A percentile compares a stretch with the other conserved stretches of the same genome.
These are phyloP conservation scores for Fusarium subtropicale DNA, from an alignment of 2,329 filamentous ascomycete genomes.

Conservation along the genomic window DNA sequence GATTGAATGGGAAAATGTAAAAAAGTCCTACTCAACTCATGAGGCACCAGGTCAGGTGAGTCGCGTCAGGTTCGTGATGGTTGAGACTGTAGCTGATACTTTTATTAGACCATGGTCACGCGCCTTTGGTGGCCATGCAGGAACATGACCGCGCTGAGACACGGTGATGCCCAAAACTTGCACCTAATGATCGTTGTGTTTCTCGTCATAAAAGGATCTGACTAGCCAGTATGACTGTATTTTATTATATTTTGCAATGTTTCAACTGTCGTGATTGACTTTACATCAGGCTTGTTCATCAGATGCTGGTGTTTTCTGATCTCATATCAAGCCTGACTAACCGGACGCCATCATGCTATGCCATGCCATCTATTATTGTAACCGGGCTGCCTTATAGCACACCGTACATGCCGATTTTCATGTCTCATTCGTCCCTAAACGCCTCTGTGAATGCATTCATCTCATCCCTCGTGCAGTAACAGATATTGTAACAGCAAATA, in stretches of 20 bases:
- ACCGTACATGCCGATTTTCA: slow-evolving; percentile 15
- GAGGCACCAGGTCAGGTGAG: slow-evolving; percentile 37
- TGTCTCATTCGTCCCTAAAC: slow-evolving; percentile 27
- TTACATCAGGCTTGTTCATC: slow-evolving; percentile 39
- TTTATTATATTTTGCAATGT: slow-evolving; percentile 11
- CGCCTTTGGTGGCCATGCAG: slow-evolving; percentile 33
- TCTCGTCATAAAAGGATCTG: slow-evolving; percentile 16
- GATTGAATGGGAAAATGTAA: not conserved
- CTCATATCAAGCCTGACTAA: slow-evolving; percentile 18
- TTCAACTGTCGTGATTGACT: slow-evolving; percentile 33
- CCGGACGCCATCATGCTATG: slow-evolving; percentile 17
- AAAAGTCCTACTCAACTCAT: not conserved
- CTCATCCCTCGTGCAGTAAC: slow-evolving; percentile 1
- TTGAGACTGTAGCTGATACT: slow-evolving; percentile 36
- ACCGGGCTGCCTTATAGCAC: slow-evolving; percentile 13
- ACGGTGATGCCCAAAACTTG: slow-evolving; percentile 29
- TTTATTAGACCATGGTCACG: slow-evolving; percentile 28
- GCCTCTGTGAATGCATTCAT: slow-evolving; percentile 28
- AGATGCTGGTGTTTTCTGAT: slow-evolving; percentile 35
- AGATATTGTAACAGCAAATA: not conserved
- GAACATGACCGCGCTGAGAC: slow-evolving; percentile 42
- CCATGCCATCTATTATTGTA: slow-evolving; percentile 15
- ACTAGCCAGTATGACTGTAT: slow-evolving; percentile 29
- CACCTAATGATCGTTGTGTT: slow-evolving; percentile 29
- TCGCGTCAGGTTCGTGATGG: slow-evolving; percentile 39